A percentile compares a stretch with the other conserved stretches of the same genome.
phyloP scores from a whole-genome alignment of 805 yeast genomes.

The Lachancea meyersii region DNA sequence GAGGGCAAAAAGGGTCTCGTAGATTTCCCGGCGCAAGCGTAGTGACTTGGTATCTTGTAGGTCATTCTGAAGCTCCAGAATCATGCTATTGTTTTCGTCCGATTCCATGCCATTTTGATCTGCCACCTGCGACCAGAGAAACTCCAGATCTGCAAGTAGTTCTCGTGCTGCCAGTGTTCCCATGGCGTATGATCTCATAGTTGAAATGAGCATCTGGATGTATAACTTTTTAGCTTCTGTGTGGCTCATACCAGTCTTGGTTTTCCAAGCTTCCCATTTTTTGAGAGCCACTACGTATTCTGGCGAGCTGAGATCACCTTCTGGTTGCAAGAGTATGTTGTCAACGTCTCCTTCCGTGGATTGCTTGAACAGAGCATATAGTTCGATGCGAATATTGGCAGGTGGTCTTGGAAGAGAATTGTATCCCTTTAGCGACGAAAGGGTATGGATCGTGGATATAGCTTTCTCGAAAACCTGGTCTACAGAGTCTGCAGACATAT shows the following conservation, averaged over 20 bases:
- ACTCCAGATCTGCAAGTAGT: slow-evolving; percentile 60
- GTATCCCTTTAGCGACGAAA: slow-evolving; percentile 57
- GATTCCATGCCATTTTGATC: slow-evolving; percentile 1
- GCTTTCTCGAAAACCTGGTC: slow-evolving; percentile 82
- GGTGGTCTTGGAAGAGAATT: slow-evolving; percentile 73
- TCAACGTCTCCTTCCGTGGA: slow-evolving; percentile 83
- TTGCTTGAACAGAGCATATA: slow-evolving; percentile 82
- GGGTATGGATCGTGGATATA: slow-evolving; percentile 66
- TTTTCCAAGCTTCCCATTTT: slow-evolving; percentile 84
- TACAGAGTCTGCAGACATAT: slow-evolving; percentile 13
- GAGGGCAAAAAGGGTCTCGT: slow-evolving; percentile 9
- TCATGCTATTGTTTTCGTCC: slow-evolving; percentile 10
- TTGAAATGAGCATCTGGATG: slow-evolving; percentile 59
- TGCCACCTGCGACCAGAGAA: slow-evolving; percentile 62
- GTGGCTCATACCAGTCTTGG: slow-evolving; percentile 58
- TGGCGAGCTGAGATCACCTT: slow-evolving; percentile 40
- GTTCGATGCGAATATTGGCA: slow-evolving; percentile 54
- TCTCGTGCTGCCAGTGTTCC: slow-evolving; percentile 63
- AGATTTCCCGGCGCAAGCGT: slow-evolving; percentile 10
- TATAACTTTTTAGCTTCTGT: slow-evolving; percentile 72
- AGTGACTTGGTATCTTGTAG: slow-evolving; percentile 9
- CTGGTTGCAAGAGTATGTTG: slow-evolving; percentile 60
- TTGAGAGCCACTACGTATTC: slow-evolving; percentile 64
- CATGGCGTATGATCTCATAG: slow-evolving; percentile 65
- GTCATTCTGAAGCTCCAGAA: slow-evolving; percentile 9